Conservation (phyloP, 1,139 yeast genomes). For the Diutina mesorugosa region DNA sequence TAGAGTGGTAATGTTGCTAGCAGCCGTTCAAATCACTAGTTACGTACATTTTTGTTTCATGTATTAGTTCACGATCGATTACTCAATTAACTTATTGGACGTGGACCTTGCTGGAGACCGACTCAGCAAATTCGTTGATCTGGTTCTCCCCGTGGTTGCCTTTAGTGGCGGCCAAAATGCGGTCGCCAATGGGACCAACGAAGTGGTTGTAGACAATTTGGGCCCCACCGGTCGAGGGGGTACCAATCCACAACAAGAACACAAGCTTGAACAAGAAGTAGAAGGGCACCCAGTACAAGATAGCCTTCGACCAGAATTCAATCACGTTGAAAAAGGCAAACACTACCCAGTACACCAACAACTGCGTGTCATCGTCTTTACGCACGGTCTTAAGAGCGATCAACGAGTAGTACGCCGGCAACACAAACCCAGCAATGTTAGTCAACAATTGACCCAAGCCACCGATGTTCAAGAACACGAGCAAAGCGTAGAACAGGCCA, state of each 20-base stretch:
- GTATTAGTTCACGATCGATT: too few species aligned
- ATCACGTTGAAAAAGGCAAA: slow-evolving; percentile 81
- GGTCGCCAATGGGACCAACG: slow-evolving; percentile 1
- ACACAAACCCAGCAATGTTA: slow-evolving; percentile 79
- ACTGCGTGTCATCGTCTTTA: slow-evolving; percentile 68
- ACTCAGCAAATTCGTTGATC: not conserved
- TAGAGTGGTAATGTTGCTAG: not conserved
- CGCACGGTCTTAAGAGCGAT: slow-evolving; percentile 65
- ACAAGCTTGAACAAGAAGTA: slow-evolving; percentile 90
- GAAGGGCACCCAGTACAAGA: slow-evolving; percentile 90
- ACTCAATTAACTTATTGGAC: not conserved
- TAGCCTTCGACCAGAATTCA: slow-evolving; percentile 92
- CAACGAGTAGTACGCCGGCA: slow-evolving; percentile 86
- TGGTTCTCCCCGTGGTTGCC: not conserved
- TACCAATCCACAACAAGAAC: slow-evolving; percentile 76
- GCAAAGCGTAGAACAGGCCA: slow-evolving; percentile 51
- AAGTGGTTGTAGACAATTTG: slow-evolving; percentile 39
- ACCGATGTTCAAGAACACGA: slow-evolving; percentile 80
- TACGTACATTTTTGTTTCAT: not conserved
- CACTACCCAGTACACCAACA: slow-evolving; percentile 93
- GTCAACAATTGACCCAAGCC: slow-evolving; percentile 90
- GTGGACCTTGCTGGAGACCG: not conserved
- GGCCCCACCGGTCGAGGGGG: slow-evolving; percentile 87
- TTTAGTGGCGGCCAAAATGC: not conserved
- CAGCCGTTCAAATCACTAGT: not conserved